These are phyloP conservation scores for Physaria fendleri DNA, from an alignment of 345 rosid genomes.

Conservation along the genomic window DNA sequence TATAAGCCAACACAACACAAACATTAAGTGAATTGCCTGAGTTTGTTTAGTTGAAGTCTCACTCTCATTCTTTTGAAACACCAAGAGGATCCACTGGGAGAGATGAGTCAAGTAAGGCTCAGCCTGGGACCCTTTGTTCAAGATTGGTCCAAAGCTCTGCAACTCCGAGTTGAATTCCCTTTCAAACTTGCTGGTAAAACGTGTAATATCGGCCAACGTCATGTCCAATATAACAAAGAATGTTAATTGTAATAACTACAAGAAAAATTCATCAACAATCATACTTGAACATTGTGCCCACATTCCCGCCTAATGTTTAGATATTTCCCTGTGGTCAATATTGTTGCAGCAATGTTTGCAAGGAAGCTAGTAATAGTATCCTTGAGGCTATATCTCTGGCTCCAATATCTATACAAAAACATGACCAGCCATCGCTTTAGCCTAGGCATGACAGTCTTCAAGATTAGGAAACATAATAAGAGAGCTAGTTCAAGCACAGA, in stretches of 20 bases:
- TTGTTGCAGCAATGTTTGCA: constrained; percentile 80
- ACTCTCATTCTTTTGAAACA: constrained; percentile 40
- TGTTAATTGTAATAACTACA: background rate
- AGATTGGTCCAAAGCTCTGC: constrained; percentile 72
- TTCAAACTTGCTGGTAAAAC: constrained; percentile 66
- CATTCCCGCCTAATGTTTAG: constrained; percentile 98
- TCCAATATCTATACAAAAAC: too few relatives aligned
- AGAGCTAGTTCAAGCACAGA: constrained; percentile 3
- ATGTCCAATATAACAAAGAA: constrained; percentile 2
- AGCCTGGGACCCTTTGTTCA: constrained; percentile 77
- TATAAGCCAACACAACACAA: too few relatives aligned
- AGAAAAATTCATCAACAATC: background rate
- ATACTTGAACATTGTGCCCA: constrained; percentile 92
- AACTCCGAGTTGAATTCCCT: constrained; percentile 78
- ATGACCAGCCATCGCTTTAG: constrained; percentile 97
- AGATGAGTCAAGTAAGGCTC: constrained; percentile 97
- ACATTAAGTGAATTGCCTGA: too few relatives aligned
- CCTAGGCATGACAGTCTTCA: constrained; percentile 44
- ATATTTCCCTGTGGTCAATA: constrained; percentile 95
- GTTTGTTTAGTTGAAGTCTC: constrained; percentile 5
- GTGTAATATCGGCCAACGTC: background rate
- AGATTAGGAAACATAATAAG: constrained; percentile 19
- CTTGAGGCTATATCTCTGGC: constrained; percentile 79
- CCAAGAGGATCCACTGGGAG: constrained; percentile 92
- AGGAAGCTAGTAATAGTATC: constrained; percentile 96